Evolutionary conservation across 345 rosid genomes (phyloP), one percentile per base, ranked within the genome.

Genomic region (Aegle marmelos): DNA sequence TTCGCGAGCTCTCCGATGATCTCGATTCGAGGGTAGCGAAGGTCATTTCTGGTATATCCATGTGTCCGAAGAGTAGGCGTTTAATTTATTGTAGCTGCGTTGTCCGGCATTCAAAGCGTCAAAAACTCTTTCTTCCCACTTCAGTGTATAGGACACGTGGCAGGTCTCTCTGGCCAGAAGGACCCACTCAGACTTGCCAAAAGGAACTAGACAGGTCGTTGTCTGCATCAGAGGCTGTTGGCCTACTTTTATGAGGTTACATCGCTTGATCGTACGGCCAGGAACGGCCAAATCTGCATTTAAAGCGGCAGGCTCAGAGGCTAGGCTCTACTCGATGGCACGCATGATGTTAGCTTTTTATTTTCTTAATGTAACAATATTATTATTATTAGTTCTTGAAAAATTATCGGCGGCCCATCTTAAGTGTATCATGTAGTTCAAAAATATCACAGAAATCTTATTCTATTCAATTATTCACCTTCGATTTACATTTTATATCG

Each of bases 171-270:
- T 76, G 85, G 87, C 77, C 8, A 11, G 63, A 62, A 30, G 86
- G 83, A 5, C 82, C 85, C 81, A 75, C 53, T n/a, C 64, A 10
- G 78, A 85, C 64, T 86, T 84, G 85, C 88, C 83, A 84, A 86
- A 85, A 84, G 83, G 82, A 80, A 78, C 86, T 70, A 83, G 88
- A 79, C 82, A 69, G 78, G 84, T 84, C 85, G 34, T 67, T 86
- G 78, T 83, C 88, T 56, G 31, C 24, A 73, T 69, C 88, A 79
- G 84, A 78, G 48, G n/a, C 75, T 84, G 88, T 82, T 85, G 84
- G 85, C 64, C 71, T 69, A 30, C 70, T 24, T 36, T 36, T 6
- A 33, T 76, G 4, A 50, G 80, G 83, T 70, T 50, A 64, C 56
- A 56, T 80, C 76, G 41, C 59, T 54, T 34, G 33, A 85, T 83